Base-by-base conservation (phyloP, 2,329 filamentous ascomycete genomes). In the Xylaria sp. region DNA sequence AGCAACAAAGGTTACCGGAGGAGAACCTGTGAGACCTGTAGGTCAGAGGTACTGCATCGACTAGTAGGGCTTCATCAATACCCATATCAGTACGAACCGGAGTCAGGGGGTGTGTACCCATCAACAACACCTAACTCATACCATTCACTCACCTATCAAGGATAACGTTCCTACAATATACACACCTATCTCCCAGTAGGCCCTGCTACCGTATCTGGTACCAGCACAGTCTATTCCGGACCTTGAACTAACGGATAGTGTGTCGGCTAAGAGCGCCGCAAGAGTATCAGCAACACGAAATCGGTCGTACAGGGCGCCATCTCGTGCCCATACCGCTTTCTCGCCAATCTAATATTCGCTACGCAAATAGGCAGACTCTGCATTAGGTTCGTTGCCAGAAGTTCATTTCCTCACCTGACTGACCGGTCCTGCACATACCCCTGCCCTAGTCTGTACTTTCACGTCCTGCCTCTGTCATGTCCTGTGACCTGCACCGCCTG, bases 331-430 rank as follows among this genome's bases (percentile, higher is more conserved):
- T 52, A 30, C 13, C 32, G n/a, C 53, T 60, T 25, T 10, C 43
- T 62, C 48, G 15, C 25, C 60, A 60, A 66, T 48, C 34, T 62
- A 65, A 10, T 55, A 48, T 45, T 34, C 52, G 28, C 63, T 57
- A 32, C 58, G 39, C 39, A 50, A 53, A 63, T 34, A 53, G 48
- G 18, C 58, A 67, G 60, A 43, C 64, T 69, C 61, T 71, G 50
- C 68, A 65, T 72, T 70, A 76, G 74, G 75, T 76, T 75, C 67
- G 75, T 55, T 76, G 39, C 67, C 60, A 63, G 52, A 63, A 62
- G 46, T 68, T 70, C 72, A 65, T 69, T 60, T 59, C 61, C 69
- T 76, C 72, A 77, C 72, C 72, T 75, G 74, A 76, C 74, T 61
- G 68, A 69, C 68, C 63, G 64, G 32, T 68, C 63, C 75, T 76